Evolutionary conservation across 2,329 filamentous ascomycete genomes (phyloP).

Genomic region (Onygena corvina): DNA sequence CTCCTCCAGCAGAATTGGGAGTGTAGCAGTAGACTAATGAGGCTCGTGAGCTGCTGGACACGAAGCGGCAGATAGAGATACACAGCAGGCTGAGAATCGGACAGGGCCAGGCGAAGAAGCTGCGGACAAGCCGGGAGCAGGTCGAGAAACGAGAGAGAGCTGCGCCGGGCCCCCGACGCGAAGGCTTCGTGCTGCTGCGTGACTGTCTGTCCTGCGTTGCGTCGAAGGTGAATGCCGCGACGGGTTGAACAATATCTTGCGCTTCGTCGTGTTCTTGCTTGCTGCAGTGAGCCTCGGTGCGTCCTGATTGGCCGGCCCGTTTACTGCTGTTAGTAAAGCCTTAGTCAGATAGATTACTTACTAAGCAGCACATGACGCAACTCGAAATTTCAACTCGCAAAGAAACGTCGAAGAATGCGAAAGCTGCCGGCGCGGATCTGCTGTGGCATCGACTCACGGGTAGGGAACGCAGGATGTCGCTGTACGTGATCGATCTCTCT

Average conservation of each 20-base stretch:
- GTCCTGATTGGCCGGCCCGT: neutral
- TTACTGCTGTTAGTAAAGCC: no score
- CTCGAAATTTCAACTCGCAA: neutral
- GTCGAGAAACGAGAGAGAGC: neutral
- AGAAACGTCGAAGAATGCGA: neutral
- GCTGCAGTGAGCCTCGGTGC: neutral
- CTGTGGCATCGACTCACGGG: neutral
- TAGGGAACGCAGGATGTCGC: conserved; percentile 10
- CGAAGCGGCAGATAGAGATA: neutral
- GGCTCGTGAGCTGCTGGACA: neutral
- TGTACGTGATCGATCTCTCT: conserved; percentile 7
- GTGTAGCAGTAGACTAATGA: neutral
- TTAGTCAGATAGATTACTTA: neutral
- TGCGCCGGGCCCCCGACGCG: neutral
- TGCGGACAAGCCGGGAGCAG: neutral
- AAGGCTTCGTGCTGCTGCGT: neutral
- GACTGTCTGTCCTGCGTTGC: neutral
- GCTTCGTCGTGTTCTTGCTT: neutral
- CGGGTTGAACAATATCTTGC: neutral
- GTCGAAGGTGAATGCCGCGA: neutral
- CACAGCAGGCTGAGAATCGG: neutral
- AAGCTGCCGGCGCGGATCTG: neutral
- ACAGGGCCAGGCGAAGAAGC: neutral
- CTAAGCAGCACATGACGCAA: neutral
- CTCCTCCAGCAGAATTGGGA: neutral